phyloP scores from a whole-genome alignment of 371 early-diverging fungal species.

The Apophysomyces elegans region DNA sequence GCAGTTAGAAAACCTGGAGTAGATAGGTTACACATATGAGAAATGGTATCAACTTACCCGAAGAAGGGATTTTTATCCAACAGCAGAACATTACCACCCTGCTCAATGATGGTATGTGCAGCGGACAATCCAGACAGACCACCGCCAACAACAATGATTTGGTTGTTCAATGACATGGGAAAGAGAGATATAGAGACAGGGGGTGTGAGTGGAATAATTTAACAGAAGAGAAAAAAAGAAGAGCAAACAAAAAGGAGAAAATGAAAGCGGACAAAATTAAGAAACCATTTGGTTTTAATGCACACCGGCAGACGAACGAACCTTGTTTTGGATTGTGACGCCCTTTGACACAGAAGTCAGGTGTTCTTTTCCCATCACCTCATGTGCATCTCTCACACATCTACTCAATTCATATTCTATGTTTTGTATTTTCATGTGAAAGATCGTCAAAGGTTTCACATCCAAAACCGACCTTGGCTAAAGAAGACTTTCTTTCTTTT shows the following conservation, averaged over 20 bases:
- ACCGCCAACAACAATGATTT: conserved; percentile 90
- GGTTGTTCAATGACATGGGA: conserved; percentile 48
- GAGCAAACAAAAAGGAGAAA: conserved; percentile 10
- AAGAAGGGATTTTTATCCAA: conserved; percentile 91
- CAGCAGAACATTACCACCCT: conserved; percentile 85
- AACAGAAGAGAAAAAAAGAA: conserved; percentile 6
- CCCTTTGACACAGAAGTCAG: conserved; percentile 8
- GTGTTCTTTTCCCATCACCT: conserved; percentile 7
- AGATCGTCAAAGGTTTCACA: conserved; percentile 10
- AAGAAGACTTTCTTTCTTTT: conserved; percentile 1
- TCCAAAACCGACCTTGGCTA: neutral
- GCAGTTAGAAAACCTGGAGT: conserved; percentile 13
- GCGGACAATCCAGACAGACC: conserved; percentile 91
- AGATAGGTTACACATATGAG: conserved; percentile 3
- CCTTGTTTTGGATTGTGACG: conserved; percentile 5
- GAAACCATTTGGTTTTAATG: conserved; percentile 11
- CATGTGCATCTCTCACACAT: conserved; percentile 7
- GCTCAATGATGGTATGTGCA: conserved; percentile 85
- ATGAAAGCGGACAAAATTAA: conserved; percentile 7
- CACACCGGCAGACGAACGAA: neutral
- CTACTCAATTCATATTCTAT: neutral
- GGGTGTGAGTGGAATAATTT: conserved; percentile 10
- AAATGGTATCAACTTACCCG: conserved; percentile 51
- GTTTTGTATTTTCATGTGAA: conserved; percentile 3
- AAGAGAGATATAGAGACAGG: neutral